These are phyloP conservation scores for Calycina herbarum DNA, from an alignment of 2,329 filamentous ascomycete species.

Conservation along the genomic window DNA sequence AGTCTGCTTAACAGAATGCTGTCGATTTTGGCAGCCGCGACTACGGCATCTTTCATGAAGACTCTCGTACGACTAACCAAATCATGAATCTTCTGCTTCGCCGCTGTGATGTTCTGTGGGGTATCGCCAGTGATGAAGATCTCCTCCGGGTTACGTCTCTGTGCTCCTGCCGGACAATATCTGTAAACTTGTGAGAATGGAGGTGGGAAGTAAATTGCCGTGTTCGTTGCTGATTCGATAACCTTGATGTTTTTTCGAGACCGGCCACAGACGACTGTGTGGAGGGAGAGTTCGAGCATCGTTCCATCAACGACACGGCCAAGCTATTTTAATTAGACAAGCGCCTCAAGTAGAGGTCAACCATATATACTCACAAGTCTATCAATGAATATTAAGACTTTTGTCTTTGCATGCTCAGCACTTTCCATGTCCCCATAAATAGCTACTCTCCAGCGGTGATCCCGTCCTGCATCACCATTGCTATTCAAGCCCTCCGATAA, in stretches of 20 bases:
- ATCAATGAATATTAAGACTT: constrained; percentile 95
- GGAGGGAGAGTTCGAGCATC: constrained; percentile 81
- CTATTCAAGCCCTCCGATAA: constrained; percentile 74
- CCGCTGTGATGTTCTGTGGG: constrained; percentile 78
- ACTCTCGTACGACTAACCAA: constrained; percentile 78
- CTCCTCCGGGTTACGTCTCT: constrained; percentile 79
- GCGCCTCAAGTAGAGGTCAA: constrained; percentile 18
- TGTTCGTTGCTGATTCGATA: constrained; percentile 93
- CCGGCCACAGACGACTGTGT: constrained; percentile 89
- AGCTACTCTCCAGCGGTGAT: constrained; percentile 86
- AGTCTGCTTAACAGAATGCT: constrained; percentile 86
- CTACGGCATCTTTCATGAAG: constrained; percentile 87
- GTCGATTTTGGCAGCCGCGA: constrained; percentile 91
- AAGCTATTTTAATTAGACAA: constrained; percentile 56
- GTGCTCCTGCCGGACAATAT: constrained; percentile 81
- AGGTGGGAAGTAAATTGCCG: constrained; percentile 96
- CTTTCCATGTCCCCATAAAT: constrained; percentile 96
- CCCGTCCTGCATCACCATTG: constrained; percentile 72
- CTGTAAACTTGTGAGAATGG: constrained; percentile 90
- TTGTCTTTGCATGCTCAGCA: constrained; percentile 94
- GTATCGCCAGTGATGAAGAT: constrained; percentile 94
- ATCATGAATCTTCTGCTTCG: constrained; percentile 90
- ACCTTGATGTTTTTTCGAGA: constrained; percentile 97
- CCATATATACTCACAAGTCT: constrained; percentile 27
- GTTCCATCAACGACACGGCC: constrained; percentile 74